These are phyloP conservation scores for Sungouiozyma intestinalis DNA, from an alignment of 805 yeast species.

Conservation along the genomic window DNA sequence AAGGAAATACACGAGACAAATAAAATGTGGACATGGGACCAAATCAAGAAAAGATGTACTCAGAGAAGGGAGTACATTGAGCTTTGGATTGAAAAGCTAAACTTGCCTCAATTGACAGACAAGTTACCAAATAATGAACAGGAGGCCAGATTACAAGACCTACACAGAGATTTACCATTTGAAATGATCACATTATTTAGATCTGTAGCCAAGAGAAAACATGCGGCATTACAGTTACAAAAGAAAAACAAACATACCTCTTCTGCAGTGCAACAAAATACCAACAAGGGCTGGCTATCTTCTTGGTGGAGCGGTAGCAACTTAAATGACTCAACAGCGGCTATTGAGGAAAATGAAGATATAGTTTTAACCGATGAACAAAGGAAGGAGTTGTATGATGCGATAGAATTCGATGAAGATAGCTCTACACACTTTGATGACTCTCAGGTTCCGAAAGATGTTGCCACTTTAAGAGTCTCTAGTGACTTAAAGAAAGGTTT, in stretches of 20 bases:
- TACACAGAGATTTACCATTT: conserved; percentile 52
- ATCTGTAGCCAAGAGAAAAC: conserved; percentile 60
- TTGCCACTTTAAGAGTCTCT: conserved; percentile 54
- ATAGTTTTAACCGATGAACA: conserved; percentile 73
- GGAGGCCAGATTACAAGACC: conserved; percentile 32
- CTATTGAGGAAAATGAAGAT: conserved; percentile 26
- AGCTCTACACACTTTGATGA: conserved; percentile 32
- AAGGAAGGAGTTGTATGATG: conserved; percentile 78
- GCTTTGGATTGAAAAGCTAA: conserved; percentile 56
- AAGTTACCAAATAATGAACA: conserved; percentile 29
- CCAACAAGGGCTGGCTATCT: conserved; percentile 50
- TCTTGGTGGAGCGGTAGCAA: conserved; percentile 52
- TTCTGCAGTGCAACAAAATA: conserved; percentile 8
- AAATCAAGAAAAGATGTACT: conserved; percentile 59
- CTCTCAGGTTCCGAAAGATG: conserved; percentile 61
- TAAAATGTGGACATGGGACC: conserved; percentile 83
- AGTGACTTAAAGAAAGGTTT: conserved; percentile 72
- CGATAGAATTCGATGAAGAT: conserved; percentile 80
- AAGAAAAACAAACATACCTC: not conserved
- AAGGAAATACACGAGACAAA: conserved; percentile 75
- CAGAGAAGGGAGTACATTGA: conserved; percentile 56
- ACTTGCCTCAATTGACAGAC: conserved; percentile 24
- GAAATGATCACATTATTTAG: conserved; percentile 84
- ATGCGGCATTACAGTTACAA: conserved; percentile 42
- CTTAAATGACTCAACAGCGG: conserved; percentile 1